These are phyloP conservation scores for Chimonanthus salicifolius DNA, from an alignment of 164 flowering plant genomes.

Conservation along the genomic window DNA sequence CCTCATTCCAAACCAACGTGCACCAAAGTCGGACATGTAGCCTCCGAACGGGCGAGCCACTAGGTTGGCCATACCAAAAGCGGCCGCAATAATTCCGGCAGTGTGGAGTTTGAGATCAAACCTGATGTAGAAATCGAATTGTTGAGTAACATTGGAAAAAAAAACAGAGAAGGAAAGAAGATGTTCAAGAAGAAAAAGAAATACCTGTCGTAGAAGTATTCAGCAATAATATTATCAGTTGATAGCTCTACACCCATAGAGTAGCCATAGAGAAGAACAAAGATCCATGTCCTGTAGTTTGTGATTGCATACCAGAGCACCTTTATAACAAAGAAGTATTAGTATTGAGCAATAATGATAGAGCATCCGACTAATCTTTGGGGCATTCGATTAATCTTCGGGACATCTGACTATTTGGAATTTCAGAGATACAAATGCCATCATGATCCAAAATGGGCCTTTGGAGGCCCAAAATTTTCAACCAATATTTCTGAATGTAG, in stretches of 20 bases:
- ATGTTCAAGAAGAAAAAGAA: neutral
- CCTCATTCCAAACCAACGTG: constrained; percentile 52
- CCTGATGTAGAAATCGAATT: constrained; percentile 13
- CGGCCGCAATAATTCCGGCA: constrained; percentile 65
- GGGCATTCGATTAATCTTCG: too few species aligned
- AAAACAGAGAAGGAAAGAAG: neutral
- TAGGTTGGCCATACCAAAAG: constrained; percentile 73
- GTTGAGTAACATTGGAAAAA: neutral
- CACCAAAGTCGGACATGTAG: constrained; percentile 48
- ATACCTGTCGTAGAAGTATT: constrained; percentile 62
- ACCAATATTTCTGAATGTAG: neutral
- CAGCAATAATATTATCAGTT: constrained; percentile 67
- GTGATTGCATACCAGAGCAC: constrained; percentile 57
- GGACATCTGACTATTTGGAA: too few species aligned
- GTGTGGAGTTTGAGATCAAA: constrained; percentile 69
- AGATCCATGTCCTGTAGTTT: constrained; percentile 80
- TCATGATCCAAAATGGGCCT: too few species aligned
- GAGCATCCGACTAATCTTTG: too few species aligned
- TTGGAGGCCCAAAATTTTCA: too few species aligned
- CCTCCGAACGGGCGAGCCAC: constrained; percentile 73
- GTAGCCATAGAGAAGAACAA: constrained; percentile 61
- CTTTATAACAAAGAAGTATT: constrained; percentile 21
- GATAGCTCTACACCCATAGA: constrained; percentile 74
- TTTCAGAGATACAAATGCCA: too few species aligned
- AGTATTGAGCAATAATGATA: neutral